Base-by-base conservation (phyloP, 108 stramenopile genomes). In the Nitzschia sp. region DNA sequence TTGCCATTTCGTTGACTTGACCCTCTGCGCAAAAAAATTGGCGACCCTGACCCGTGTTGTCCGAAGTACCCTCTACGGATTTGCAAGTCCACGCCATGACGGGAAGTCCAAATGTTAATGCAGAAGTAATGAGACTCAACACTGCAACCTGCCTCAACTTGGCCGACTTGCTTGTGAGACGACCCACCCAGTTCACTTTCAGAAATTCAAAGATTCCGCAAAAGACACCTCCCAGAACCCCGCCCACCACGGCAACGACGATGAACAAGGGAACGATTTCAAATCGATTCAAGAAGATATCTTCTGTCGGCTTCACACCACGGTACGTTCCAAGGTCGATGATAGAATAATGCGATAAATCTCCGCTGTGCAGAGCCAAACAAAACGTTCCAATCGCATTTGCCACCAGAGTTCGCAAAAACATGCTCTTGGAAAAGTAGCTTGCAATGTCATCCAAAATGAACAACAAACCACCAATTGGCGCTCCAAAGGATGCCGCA, bases 401-500 rank as follows among this genome's bases (percentile, higher is more conserved):
- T 26, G 76, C 85, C 17, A 81, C 68, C 31, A 84, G 75, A 46
- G 73, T 82, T 9, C 85, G 79, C 67, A 82, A 74, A 11, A 91
- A 81, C 73, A 93, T 73, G 3, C 61, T 47, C 15, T 66, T 78
- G 11, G 76, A 69, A 82, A 89, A 91, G 74, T 82, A 90, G 11
- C 75, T 69, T 13, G 74, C 71, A 19, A 74, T 63, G 24, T 83
- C 82, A 32, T 83, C 78, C 49, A 83, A 30, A 32, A 68, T 51
- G 32, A 74, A 81, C 15, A 81, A 64, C 23, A 95, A 68, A 17
- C 95, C 95, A 15, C 95, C 94, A 46, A 95, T 84, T 3, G 95
- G 95, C 3, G 95, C 89, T 26, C 90, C 86, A 76, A 95, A 95
- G 11, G 90, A 85, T 15, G 92, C 83, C 0, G 95, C 88, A 64